Evolutionary conservation across 177 flowering plant genomes (phyloP).

Genomic region (Vitis hybrid): DNA sequence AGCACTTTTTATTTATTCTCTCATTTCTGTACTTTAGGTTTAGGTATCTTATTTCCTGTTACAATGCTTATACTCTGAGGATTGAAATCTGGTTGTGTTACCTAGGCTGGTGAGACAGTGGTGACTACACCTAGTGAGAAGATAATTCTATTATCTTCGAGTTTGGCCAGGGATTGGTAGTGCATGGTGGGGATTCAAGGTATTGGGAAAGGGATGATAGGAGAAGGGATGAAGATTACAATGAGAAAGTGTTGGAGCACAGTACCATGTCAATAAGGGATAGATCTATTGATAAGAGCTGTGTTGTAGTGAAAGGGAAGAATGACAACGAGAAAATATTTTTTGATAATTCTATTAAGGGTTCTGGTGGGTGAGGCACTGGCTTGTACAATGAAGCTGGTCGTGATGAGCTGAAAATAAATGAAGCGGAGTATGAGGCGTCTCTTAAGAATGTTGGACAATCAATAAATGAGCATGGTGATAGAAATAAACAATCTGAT

Average conservation of each 20-base stretch:
- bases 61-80: no score
- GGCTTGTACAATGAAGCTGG: conserved; percentile 96
- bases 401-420: conserved; percentile 75
- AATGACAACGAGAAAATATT: conserved; percentile 22
- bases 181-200: conserved; percentile 82
- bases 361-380: conserved; percentile 28
- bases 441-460: no score
- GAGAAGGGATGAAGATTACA: conserved; percentile 86
- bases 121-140: no score
- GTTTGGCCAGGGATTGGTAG: conserved; percentile 42
- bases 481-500: no score
- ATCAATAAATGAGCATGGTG: no score
- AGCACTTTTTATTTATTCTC: no score
- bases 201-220: conserved; percentile 97
- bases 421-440: conserved; percentile 85
- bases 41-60: no score
- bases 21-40: no score
- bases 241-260: conserved; percentile 55
- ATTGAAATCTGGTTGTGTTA: no score
- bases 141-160: no score
- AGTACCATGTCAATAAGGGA: conserved; percentile 12
- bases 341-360: conserved; percentile 13
- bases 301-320: conserved; percentile 12
- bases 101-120: no score
- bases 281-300: conserved; percentile 28